Base-by-base conservation (phyloP, 2,329 filamentous ascomycete genomes). In the Colletotrichum horii region DNA sequence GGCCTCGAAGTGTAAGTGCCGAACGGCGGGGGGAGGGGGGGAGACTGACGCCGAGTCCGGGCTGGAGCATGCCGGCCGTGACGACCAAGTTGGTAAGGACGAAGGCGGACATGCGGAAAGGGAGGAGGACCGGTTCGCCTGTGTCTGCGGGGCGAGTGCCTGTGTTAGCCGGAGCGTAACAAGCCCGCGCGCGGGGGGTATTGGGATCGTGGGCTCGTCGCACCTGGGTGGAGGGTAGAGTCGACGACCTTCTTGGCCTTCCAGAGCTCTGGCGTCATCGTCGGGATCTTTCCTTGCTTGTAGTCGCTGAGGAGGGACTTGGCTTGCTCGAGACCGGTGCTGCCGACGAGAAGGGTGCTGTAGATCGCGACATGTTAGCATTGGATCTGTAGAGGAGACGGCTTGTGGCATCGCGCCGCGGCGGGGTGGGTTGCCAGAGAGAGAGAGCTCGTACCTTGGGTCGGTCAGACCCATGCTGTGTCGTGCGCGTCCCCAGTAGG, bases 61-160 rank as follows among this genome's bases (percentile, higher is more conserved):
- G 97, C 69, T 96, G 97, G 71, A 99, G 93, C 97, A 99, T 99
- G 81, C 97, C 97, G 8, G 93, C 96, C 61, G 97, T 99, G 76
- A 98, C 96, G 74, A 98, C 89, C 83, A 99, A 87, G 85, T 99
- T 99, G 78, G 96, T 96, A 71, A 98, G 86, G 70, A 98, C 96
- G 83, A 97, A 99, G 86, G 91, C 94, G 67, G 96, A 98, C 97
- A 99, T 99, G 83, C 97, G 95, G 84, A 98, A 98, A 24, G 97
- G 97, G 22, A 99, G 90, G 80, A 98, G 92, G 77, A 99, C 96
- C 64, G 96, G 94, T 83, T 96, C 89, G 79, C 97, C 97, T 22
- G 96, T 98, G 85, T 99, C 97, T 97, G 77, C 24, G 30, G 70
- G 78, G 78, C 79, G 76, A 36, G n/a, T 67, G 52, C 52, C 58